A percentile compares a stretch with the other conserved stretches of the same genome.
phyloP scores from a whole-genome alignment of 345 rosid species.

The Aquilaria sinensis region DNA sequence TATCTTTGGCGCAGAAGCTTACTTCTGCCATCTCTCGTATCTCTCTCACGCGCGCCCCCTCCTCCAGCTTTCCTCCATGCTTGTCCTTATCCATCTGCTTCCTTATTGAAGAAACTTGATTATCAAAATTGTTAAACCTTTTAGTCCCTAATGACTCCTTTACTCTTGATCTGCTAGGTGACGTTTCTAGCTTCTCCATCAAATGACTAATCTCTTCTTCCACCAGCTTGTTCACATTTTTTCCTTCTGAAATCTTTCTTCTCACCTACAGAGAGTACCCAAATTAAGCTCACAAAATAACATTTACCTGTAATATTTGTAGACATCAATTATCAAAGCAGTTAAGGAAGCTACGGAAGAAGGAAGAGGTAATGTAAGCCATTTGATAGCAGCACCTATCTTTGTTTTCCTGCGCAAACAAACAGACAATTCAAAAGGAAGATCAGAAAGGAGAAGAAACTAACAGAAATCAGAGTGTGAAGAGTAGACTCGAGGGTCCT shows the following conservation, averaged over 20 bases:
- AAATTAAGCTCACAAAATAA: conserved; percentile 3
- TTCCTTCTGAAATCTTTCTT: conserved; percentile 54
- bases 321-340: neutral
- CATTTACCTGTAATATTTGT: neutral
- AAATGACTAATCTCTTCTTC: conserved; percentile 64
- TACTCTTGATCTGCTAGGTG: conserved; percentile 46
- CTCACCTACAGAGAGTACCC: conserved; percentile 46
- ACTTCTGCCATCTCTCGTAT: conserved; percentile 72
- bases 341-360: too few species aligned
- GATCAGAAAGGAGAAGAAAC: conserved; percentile 9
- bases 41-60: conserved; percentile 34
- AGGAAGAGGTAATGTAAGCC: too few species aligned
- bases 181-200: conserved; percentile 52
- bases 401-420: conserved; percentile 3
- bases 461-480: conserved; percentile 62
- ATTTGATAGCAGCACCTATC: too few species aligned
- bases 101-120: conserved; percentile 45
- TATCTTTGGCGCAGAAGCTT: conserved; percentile 41
- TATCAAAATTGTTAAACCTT: conserved; percentile 52
- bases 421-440: conserved; percentile 4
- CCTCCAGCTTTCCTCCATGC: conserved; percentile 36
- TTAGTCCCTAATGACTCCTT: conserved; percentile 24
- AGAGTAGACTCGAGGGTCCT: conserved; percentile 61
- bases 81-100: conserved; percentile 30
- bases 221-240: conserved; percentile 28